phyloP scores from a whole-genome alignment of 176 grass and related monocot genomes.

The Rhynchospora pubera region DNA sequence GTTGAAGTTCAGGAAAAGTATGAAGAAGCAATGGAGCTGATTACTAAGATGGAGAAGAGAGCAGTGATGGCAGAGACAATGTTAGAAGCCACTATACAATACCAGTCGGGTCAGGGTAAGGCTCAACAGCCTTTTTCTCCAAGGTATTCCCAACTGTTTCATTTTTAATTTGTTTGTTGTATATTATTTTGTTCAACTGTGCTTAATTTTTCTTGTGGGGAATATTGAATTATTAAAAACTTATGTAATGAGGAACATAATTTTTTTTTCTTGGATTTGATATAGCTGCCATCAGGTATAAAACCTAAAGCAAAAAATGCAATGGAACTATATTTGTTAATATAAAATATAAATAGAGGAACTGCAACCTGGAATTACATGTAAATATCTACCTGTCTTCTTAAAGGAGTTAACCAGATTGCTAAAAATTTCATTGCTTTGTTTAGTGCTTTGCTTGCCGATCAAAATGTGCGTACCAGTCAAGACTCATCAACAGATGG shows the following conservation, averaged over 20 bases:
- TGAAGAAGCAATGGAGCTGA: constrained; percentile 47
- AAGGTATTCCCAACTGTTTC: constrained; percentile 39
- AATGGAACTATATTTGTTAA: neutral
- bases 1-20: constrained; percentile 63
- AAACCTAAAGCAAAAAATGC: neutral
- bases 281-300: neutral
- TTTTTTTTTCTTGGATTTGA: neutral
- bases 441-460: constrained; percentile 28
- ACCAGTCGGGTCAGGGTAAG: constrained; percentile 86
- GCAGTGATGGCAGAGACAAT: constrained; percentile 91
- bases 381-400: neutral
- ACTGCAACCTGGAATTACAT: neutral
- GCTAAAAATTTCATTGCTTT: neutral
- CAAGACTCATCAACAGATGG: constrained; percentile 46
- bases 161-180: neutral
- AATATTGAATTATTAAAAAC: neutral
- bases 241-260: neutral
- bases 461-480: constrained; percentile 42
- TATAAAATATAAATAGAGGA: neutral
- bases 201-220: neutral
- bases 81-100: constrained; percentile 85
- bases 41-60: constrained; percentile 87
- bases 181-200: neutral
- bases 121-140: constrained; percentile 53
- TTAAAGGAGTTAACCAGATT: neutral